Evolutionary conservation across 2,329 filamentous ascomycete species (phyloP), one percentile per base, ranked within the genome.

Genomic region (Penicillium freii): DNA sequence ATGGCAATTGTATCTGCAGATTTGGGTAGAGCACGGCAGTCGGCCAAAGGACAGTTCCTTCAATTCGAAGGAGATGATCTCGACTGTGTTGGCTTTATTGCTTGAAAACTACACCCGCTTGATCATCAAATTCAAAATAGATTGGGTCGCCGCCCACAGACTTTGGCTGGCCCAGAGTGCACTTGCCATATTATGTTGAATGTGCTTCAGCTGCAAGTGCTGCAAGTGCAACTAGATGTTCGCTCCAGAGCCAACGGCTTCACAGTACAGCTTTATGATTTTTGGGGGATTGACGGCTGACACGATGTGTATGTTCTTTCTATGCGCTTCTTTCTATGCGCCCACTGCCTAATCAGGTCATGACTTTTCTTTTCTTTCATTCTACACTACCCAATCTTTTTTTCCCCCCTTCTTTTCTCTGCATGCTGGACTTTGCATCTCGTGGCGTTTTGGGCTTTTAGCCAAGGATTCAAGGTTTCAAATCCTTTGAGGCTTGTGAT

Each of bases 91-190:
- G 10, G 31, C 29, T 21, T 36, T 3, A 27, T 23, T 21, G 15
- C 27, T 19, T 21, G 4, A n/a, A 31, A 23, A 29, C 1, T 3
- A 51, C 23, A 52, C 40, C 15, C 4, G 13, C 40, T 17, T 54
- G 34, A 25, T 40, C n/a, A 31, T 40, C 40, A 9, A 13, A 19
- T 25, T 49, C 4, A 29, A 39, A 25, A 25, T 44, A 46, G 27
- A 43, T 25, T 27, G 8, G 34, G 38, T 43, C 23, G 19, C 19
- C 31, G 13, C 27, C 21, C 50, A 36, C n/a, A 36, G 11, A 48
- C 39, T 54, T 54, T 54, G 55, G 55, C 55, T 57, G 55, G 55
- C 19, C 54, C 54, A 56, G 42, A 56, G 40, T 46, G 42, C 33
- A 53, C 45, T 47, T 34, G 45, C 15, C 45, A 25, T 21, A 9